phyloP scores from a whole-genome alignment of 495 filamentous ascomycete species.

The Penicillium bovifimosum region DNA sequence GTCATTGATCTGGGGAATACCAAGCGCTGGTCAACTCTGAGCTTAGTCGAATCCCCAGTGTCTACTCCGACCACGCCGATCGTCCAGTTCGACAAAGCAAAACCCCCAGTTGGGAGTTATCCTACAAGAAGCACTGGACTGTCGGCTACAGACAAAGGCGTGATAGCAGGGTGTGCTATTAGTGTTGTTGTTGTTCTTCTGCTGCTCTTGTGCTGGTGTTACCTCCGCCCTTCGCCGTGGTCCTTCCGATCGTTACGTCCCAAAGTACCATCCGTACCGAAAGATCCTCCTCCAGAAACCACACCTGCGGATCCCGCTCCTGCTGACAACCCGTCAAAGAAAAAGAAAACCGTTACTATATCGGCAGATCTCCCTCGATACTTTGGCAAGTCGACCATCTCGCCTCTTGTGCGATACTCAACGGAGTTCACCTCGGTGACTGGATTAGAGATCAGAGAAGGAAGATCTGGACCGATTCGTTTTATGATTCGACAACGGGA shows the following conservation, averaged over 20 bases:
- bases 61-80: neutral
- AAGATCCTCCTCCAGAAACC: neutral
- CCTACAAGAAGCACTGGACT: neutral
- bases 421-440: neutral
- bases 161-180: neutral
- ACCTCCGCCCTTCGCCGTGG: neutral
- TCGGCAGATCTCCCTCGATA: neutral
- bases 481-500: neutral
- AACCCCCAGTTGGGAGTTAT: neutral
- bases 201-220: neutral
- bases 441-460: neutral
- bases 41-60: neutral
- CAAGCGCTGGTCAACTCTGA: neutral
- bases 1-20: neutral
- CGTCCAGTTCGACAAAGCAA: neutral
- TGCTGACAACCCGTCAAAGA: neutral
- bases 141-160: neutral
- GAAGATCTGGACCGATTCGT: neutral
- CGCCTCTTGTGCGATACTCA: neutral
- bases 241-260: neutral
- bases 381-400: neutral
- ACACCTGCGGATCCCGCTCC: neutral
- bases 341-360: slow-evolving; percentile 1
- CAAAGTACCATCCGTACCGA: neutral
- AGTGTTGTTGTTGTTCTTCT: neutral